These are phyloP conservation scores for Sindora glabra DNA, from an alignment of 306 rosid species.

Conservation along the genomic window DNA sequence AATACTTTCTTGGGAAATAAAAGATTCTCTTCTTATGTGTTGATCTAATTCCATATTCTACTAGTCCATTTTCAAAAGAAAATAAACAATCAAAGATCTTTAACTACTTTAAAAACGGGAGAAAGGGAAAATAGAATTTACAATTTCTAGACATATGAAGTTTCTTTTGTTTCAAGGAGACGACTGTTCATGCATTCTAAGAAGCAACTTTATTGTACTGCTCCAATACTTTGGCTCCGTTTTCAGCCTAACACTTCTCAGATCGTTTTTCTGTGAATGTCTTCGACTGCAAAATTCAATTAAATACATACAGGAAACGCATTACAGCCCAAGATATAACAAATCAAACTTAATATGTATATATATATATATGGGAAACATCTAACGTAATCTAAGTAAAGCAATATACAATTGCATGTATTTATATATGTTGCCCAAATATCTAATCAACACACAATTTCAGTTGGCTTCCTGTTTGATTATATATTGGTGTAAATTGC, in stretches of 20 bases:
- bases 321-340: not conserved
- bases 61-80: no score
- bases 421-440: no score
- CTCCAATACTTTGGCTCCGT: conserved; percentile 59
- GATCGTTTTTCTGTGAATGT: conserved; percentile 76
- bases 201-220: conserved; percentile 43
- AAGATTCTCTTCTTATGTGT: not conserved
- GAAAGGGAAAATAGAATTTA: conserved; percentile 28
- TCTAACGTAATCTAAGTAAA: no score
- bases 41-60: conserved; percentile 31
- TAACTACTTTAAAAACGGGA: not conserved
- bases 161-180: conserved; percentile 9
- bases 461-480: no score
- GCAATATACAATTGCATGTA: no score
- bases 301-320: conserved; percentile 5
- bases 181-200: conserved; percentile 25
- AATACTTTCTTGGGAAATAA: no score
- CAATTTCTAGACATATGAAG: conserved; percentile 25
- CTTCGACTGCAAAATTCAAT: conserved; percentile 54
- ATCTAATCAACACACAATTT: no score
- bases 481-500: no score
- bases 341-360: not conserved
- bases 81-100: no score
- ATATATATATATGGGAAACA: no score
- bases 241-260: conserved; percentile 88